Evolutionary conservation across 164 flowering plant species (phyloP), one percentile per base, ranked within the genome.

Genomic region (Piper longum): DNA sequence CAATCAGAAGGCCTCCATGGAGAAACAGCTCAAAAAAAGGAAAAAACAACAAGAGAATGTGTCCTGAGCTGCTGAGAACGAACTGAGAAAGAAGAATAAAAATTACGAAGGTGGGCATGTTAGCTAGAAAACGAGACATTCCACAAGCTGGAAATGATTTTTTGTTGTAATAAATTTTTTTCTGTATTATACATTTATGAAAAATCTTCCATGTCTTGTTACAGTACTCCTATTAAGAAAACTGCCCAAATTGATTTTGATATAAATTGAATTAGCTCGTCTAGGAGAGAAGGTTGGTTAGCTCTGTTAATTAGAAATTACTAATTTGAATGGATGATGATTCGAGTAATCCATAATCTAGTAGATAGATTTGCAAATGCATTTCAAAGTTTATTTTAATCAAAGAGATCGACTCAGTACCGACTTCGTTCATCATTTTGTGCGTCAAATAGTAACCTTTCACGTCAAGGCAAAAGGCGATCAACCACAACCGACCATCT

Each of bases 151-250:
- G 48, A 5, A 44, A 44, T 26, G 36, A 26, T 26, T 26, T 26
- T 26, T 26, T 26, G 36, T 26, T 26, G 2, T 2, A 26, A 26
- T 26, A 26, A 26, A 26, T 26, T 26, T 26, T 26, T 26, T 26
- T 26, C 39, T 48, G 8, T 48, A 44, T 68, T 55, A 57, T 56
- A 67, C 57, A 62, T 61, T 57, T 62, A 17, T 41, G 62, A 4
- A 55, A 8, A 39, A 41, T 42, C 44, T 11, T 14, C 11, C 17
- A 42, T 19, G 56, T 9, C 54, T 16, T 39, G 39, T 16, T 8
- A 51, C 36, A 26, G 36, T 26, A 26, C 36, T 26, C 36, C 36
- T 26, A 26, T 26, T 26, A 26, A 26, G 36, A 26, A 26, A 26
- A 26, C 36, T 26, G 36, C 36, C 36, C 36, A 26, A 6, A 9